phyloP scores from a whole-genome alignment of 2,329 filamentous ascomycete species.

The Aschersonia sp. region DNA sequence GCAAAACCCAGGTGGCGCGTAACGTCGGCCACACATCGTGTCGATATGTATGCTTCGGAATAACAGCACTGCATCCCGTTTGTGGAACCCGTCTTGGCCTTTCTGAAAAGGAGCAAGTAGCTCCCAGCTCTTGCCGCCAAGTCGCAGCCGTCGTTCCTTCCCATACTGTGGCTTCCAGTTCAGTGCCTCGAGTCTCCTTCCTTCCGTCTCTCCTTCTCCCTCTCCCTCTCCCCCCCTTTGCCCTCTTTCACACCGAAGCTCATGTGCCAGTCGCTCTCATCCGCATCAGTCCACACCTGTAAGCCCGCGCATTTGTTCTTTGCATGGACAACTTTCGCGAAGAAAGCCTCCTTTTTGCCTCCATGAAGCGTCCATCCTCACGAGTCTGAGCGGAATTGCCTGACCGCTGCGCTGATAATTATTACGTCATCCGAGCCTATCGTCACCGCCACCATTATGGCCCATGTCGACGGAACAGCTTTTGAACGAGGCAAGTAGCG shows the following conservation, averaged over 20 bases:
- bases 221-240: not conserved
- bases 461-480: slow-evolving; percentile 17
- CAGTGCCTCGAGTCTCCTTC: not conserved
- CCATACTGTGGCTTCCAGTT: not conserved
- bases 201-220: not conserved
- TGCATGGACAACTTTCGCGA: not conserved
- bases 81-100: not conserved
- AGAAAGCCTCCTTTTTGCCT: not conserved
- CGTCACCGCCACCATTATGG: slow-evolving; percentile 12
- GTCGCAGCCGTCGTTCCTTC: not conserved
- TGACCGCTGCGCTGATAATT: not conserved
- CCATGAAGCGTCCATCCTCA: not conserved
- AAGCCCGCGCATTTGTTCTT: not conserved
- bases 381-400: not conserved
- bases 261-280: not conserved
- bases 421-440: slow-evolving; percentile 7
- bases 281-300: not conserved
- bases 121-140: not conserved
- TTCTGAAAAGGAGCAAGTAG: not conserved
- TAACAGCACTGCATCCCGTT: not conserved
- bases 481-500: slow-evolving; percentile 19
- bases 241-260: not conserved
- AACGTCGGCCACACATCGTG: not conserved
- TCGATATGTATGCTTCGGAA: not conserved
- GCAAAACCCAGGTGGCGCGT: not conserved